Evolutionary conservation across 2,329 filamentous ascomycete genomes (phyloP), one percentile per base, ranked within the genome.

Genomic region (Microsporum ferrugineum): DNA sequence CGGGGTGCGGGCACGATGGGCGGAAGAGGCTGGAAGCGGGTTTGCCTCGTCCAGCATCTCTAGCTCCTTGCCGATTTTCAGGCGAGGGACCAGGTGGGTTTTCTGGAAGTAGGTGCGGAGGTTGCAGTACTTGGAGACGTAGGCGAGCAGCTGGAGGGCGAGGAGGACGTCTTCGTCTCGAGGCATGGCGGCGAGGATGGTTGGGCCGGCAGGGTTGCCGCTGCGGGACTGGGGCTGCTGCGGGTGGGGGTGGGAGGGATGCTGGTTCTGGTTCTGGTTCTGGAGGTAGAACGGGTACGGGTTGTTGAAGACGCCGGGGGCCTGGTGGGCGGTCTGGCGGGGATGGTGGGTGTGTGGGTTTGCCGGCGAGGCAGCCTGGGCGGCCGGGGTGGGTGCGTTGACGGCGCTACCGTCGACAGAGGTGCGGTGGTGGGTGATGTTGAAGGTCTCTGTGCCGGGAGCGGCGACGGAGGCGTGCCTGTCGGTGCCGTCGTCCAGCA

Each of bases 51-150:
- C 91, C 2, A 96, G 79, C 60, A 90, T 78, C 63, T 88, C 83
- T 33, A 96, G 81, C 71, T 96, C 91, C 66, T 87, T 86, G 63
- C 90, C 88, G 67, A 99, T 92, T 73, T 91, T 91, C 58, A 99
- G 84, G 65, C 86, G 88, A 0, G 94, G 94, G 3, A 99, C 94
- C 8, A 97, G 80, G 70, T 99, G 94, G 43, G 91, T 95, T 72
- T 88, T 84, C 71, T 99, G 94, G 73, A 99, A 99, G 74, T 96
- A 99, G 3, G 89, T 87, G 17, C 94, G 85, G 34, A 99, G 83
- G 68, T 95, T 95, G 80, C 94, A 97, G 76, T 99, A 99, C 75
- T 99, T 99, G 29, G 91, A 96, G 61, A 99, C 92, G 72, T 99
- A 99, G 14, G 94, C 94, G 53, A 99, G 82, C 23, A 99, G 83